These are phyloP conservation scores for Vanrija pseudolonga DNA, from an alignment of 1,284 basidiomycete genomes.

Conservation along the genomic window DNA sequence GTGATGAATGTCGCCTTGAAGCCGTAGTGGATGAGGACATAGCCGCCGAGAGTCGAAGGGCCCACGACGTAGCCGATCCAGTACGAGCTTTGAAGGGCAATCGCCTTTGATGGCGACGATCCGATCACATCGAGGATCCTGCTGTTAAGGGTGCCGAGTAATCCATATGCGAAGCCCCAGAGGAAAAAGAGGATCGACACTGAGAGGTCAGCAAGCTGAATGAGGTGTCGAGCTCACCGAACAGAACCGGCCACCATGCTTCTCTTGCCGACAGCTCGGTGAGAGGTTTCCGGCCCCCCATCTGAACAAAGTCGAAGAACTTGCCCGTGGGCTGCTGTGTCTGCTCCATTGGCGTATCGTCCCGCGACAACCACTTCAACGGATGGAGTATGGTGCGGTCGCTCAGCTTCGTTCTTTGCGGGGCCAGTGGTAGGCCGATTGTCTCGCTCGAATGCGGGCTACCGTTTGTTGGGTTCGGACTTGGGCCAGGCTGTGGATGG, in stretches of 20 bases:
- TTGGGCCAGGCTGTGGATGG: not conserved
- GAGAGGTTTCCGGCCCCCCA: constrained; percentile 38
- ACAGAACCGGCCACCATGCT: constrained; percentile 45
- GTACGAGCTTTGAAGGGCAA: constrained; percentile 42
- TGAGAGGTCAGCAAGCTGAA: not conserved
- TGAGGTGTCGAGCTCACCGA: constrained; percentile 21
- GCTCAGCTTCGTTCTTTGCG: too few relatives aligned
- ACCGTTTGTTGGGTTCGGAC: too few relatives aligned
- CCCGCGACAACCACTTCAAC: not conserved
- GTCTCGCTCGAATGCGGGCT: not conserved
- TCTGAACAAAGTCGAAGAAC: constrained; percentile 47
- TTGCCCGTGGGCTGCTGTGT: constrained; percentile 32
- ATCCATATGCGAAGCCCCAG: constrained; percentile 48
- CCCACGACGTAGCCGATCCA: constrained; percentile 44
- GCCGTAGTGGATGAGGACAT: constrained; percentile 32
- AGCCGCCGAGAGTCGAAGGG: constrained; percentile 35
- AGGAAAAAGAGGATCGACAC: constrained; percentile 46
- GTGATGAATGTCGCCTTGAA: constrained; percentile 49
- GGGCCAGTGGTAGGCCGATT: not conserved
- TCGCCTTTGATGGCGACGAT: constrained; percentile 11
- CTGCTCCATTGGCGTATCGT: constrained; percentile 2
- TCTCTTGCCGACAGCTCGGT: constrained; percentile 37
- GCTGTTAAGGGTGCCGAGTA: constrained; percentile 42
- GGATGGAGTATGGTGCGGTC: not conserved
- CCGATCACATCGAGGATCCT: constrained; percentile 35